phyloP scores from a whole-genome alignment of 2,329 filamentous ascomycete species.

The Pyrenochaeta sp. region DNA sequence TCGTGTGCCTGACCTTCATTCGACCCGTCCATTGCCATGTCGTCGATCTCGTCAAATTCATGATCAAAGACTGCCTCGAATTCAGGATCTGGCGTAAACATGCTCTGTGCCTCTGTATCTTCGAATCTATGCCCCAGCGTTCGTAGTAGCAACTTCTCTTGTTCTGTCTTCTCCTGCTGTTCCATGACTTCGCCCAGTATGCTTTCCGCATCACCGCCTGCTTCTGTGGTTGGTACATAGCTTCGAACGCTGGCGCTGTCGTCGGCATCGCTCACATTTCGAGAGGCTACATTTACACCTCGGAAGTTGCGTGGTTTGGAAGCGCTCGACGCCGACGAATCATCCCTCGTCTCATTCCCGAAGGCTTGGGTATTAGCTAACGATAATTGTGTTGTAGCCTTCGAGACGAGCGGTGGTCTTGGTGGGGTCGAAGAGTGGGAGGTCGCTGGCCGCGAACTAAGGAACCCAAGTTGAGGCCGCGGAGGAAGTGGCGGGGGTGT shows the following conservation, averaged over 20 bases:
- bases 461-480: conserved; percentile 52
- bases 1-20: conserved; percentile 66
- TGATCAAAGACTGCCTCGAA: conserved; percentile 72
- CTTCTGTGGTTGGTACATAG: conserved; percentile 69
- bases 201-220: conserved; percentile 78
- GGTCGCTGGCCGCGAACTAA: conserved; percentile 49
- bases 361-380: conserved; percentile 79
- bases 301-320: conserved; percentile 52
- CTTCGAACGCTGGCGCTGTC: conserved; percentile 74
- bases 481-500: conserved; percentile 66
- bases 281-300: conserved; percentile 51
- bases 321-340: conserved; percentile 35
- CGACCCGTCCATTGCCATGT: conserved; percentile 60
- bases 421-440: conserved; percentile 53
- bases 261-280: conserved; percentile 64
- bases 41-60: conserved; percentile 81
- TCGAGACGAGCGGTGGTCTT: conserved; percentile 60
- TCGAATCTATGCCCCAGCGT: conserved; percentile 67
- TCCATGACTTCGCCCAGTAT: conserved; percentile 76
- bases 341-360: conserved; percentile 60
- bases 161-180: conserved; percentile 66
- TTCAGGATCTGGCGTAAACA: conserved; percentile 55
- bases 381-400: conserved; percentile 85
- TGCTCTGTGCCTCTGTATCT: conserved; percentile 63
- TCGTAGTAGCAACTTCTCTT: conserved; percentile 73